phyloP scores from a whole-genome alignment of 1,284 basidiomycete genomes.

The Microbotryum silenes-acaulis region DNA sequence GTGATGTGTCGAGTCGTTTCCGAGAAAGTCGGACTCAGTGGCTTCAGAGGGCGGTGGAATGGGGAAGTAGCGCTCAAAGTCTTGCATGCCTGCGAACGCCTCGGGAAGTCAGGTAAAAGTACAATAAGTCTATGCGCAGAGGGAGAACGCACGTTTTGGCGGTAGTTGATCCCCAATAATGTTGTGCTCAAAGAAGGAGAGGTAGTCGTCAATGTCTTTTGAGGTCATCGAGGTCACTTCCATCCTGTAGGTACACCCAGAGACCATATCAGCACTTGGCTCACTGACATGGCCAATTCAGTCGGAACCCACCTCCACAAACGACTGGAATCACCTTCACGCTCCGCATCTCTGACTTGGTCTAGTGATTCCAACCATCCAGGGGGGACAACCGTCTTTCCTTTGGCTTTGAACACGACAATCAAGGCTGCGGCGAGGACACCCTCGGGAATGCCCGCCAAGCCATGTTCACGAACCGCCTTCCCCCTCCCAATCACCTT shows the following conservation, averaged over 20 bases:
- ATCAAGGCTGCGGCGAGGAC: neutral
- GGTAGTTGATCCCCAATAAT: slow-evolving; percentile 16
- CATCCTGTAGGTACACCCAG: neutral
- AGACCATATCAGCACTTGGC: neutral
- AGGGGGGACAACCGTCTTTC: too few relatives aligned
- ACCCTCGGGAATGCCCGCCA: neutral
- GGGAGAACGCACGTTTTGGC: slow-evolving; percentile 4
- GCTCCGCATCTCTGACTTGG: neutral
- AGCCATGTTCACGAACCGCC: neutral
- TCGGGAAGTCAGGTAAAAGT: too few relatives aligned
- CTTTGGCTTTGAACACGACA: neutral
- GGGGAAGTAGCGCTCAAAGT: slow-evolving; percentile 14
- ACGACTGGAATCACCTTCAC: slow-evolving; percentile 1
- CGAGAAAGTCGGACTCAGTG: too few relatives aligned
- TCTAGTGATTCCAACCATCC: slow-evolving; percentile 13
- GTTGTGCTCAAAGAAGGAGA: slow-evolving; percentile 27
- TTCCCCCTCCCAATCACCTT: neutral
- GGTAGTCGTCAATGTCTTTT: slow-evolving; percentile 29
- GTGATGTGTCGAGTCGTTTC: too few relatives aligned
- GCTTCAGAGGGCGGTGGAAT: neutral
- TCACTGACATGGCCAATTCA: too few relatives aligned
- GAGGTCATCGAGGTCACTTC: slow-evolving; percentile 10
- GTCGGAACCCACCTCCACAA: slow-evolving; percentile 14
- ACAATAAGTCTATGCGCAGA: too few relatives aligned
- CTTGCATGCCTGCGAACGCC: slow-evolving; percentile 2